A percentile compares a stretch with the other conserved stretches of the same genome.
phyloP scores from a whole-genome alignment of 495 filamentous ascomycete genomes.

The Neurospora tetraspora region DNA sequence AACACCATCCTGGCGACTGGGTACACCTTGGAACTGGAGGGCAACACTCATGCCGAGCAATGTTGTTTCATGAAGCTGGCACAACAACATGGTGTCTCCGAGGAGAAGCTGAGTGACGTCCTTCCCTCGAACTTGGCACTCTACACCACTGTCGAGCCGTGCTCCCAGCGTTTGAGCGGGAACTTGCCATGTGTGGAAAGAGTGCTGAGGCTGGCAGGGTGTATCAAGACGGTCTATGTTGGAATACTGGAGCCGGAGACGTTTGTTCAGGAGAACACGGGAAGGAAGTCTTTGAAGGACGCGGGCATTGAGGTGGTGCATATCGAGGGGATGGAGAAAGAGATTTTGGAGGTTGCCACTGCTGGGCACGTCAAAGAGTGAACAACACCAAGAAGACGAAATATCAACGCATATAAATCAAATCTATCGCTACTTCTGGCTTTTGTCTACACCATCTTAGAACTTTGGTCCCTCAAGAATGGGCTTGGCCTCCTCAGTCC shows the following conservation, averaged over 20 bases:
- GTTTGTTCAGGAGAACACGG: slow-evolving; percentile 75
- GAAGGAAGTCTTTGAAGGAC: slow-evolving; percentile 56
- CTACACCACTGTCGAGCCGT: slow-evolving; percentile 95
- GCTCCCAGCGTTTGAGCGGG: slow-evolving; percentile 68
- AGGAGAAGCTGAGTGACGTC: slow-evolving; percentile 44
- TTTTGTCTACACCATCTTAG: slow-evolving; percentile 7
- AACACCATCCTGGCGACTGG: slow-evolving; percentile 69
- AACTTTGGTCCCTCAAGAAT: slow-evolving; percentile 54
- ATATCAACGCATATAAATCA: not conserved
- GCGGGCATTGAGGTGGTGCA: slow-evolving; percentile 64
- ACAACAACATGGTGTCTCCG: slow-evolving; percentile 34
- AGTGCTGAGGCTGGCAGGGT: slow-evolving; percentile 53
- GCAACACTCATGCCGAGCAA: slow-evolving; percentile 96
- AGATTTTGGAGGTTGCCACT: slow-evolving; percentile 71
- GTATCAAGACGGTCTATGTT: slow-evolving; percentile 70
- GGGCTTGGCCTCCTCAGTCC: slow-evolving; percentile 52
- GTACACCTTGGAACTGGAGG: slow-evolving; percentile 81
- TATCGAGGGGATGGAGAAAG: slow-evolving; percentile 65
- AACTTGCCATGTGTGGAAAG: slow-evolving; percentile 76
- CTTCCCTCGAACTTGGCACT: slow-evolving; percentile 51
- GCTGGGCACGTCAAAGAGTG: slow-evolving; percentile 52
- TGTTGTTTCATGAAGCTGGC: slow-evolving; percentile 74
- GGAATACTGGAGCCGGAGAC: slow-evolving; percentile 82
- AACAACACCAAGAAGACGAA: not conserved
- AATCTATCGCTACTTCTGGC: not conserved